Evolutionary conservation across 179 eudicot species (phyloP).

Genomic region (Beta corolliflora): DNA sequence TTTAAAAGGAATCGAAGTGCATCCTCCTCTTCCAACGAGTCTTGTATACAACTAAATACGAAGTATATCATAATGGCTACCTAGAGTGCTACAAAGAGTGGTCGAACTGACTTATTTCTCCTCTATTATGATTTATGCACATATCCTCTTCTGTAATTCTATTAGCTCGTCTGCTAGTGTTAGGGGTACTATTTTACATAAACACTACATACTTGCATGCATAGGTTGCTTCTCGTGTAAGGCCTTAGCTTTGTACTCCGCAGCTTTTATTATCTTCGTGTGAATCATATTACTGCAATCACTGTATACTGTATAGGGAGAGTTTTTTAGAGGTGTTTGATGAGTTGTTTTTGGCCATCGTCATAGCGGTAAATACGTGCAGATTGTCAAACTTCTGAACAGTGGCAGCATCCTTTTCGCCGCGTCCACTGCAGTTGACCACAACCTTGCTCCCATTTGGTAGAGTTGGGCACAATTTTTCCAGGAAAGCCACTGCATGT

Average conservation of each 20-base stretch:
- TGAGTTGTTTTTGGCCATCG: background rate
- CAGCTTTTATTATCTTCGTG: background rate
- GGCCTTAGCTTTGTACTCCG: too few relatives aligned
- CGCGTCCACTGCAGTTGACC: conserved; percentile 64
- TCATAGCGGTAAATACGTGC: background rate
- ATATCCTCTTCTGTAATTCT: background rate
- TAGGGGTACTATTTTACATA: too few relatives aligned
- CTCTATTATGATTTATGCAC: background rate
- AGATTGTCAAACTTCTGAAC: conserved; percentile 30
- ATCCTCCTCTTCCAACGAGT: too few relatives aligned
- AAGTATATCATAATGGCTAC: background rate
- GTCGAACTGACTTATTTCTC: background rate
- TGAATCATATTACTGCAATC: background rate
- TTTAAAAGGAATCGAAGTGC: too few relatives aligned
- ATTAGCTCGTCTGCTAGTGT: background rate
- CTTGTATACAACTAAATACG: too few relatives aligned
- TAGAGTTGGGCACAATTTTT: conserved; percentile 64
- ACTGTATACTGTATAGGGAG: background rate
- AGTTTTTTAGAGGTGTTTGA: conserved; percentile 7
- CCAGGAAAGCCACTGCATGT: conserved; percentile 72
- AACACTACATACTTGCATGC: too few relatives aligned
- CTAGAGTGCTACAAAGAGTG: background rate
- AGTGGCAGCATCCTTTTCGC: conserved; percentile 59
- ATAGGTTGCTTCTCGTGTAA: background rate
- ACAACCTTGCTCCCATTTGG: conserved; percentile 62